Conservation (phyloP, 2,329 filamentous ascomycete species). For the Alternaria triticina region DNA sequence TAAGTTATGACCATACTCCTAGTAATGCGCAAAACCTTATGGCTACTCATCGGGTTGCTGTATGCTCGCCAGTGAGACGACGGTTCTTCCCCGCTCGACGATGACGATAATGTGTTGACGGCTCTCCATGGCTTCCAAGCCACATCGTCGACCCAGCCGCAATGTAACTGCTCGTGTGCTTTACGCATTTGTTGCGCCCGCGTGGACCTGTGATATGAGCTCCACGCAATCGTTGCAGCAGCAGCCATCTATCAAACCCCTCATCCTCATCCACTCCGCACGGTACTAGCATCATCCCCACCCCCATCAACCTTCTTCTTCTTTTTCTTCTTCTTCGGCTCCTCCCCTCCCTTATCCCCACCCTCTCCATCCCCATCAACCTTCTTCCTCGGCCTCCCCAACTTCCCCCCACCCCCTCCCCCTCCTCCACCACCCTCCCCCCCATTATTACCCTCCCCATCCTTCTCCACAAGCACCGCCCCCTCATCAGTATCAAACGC, state of each 20-base stretch:
- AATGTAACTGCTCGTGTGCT: neutral
- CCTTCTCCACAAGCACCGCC: conserved; percentile 56
- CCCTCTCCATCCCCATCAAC: conserved; percentile 17
- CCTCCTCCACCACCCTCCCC: neutral
- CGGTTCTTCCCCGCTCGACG: neutral
- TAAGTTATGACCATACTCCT: neutral
- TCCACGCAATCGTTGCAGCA: neutral
- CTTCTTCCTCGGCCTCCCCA: conserved; percentile 25
- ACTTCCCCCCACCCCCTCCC: conserved; percentile 7
- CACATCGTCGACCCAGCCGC: neutral
- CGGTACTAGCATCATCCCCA: conserved; percentile 28
- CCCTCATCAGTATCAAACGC: conserved; percentile 73
- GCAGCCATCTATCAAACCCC: neutral
- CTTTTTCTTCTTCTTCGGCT: conserved; percentile 27
- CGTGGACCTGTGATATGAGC: neutral
- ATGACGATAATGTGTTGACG: neutral
- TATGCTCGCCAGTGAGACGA: neutral
- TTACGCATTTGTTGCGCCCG: neutral
- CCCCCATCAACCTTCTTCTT: conserved; percentile 18
- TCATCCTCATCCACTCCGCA: conserved; percentile 22
- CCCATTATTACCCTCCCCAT: conserved; percentile 2
- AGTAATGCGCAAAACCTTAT: neutral
- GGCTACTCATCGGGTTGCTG: neutral
- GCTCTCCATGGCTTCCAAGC: neutral
- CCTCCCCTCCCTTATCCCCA: conserved; percentile 16